Conservation (phyloP, 306 rosid species). For the Potentilla sterilis region DNA sequence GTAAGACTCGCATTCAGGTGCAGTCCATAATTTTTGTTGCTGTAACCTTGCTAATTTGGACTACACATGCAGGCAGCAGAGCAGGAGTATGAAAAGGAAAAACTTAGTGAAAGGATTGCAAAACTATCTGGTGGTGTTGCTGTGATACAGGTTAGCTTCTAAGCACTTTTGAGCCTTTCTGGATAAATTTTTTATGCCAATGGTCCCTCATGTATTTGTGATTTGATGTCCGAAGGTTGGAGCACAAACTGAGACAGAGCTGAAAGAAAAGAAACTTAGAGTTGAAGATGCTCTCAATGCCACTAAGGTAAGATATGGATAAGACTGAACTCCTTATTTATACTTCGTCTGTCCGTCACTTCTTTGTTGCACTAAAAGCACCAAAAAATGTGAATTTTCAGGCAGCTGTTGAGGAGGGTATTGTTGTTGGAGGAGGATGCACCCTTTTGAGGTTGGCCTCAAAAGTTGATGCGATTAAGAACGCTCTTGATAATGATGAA, state of each 20-base stretch:
- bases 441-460: constrained; percentile 90
- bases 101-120: constrained; percentile 89
- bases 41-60: background rate
- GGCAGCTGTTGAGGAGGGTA: constrained; percentile 99
- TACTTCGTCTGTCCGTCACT: background rate
- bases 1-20: constrained; percentile 31
- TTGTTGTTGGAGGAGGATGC: constrained; percentile 99
- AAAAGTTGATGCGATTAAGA: constrained; percentile 88
- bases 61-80: constrained; percentile 67
- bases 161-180: background rate
- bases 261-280: constrained; percentile 94
- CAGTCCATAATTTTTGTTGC: background rate
- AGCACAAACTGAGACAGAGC: constrained; percentile 99
- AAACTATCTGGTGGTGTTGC: constrained; percentile 98
- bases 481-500: constrained; percentile 75
- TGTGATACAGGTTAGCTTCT: constrained; percentile 71
- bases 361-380: background rate
- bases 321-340: background rate
- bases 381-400: constrained; percentile 18
- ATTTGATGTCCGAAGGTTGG: constrained; percentile 59
- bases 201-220: background rate
- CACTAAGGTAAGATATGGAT: constrained; percentile 58
- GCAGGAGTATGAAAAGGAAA: constrained; percentile 91
- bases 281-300: constrained; percentile 99
- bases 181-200: background rate